Evolutionary conservation across 177 flowering plant genomes (phyloP).

Genomic region (Tripterygium wilfordii): DNA sequence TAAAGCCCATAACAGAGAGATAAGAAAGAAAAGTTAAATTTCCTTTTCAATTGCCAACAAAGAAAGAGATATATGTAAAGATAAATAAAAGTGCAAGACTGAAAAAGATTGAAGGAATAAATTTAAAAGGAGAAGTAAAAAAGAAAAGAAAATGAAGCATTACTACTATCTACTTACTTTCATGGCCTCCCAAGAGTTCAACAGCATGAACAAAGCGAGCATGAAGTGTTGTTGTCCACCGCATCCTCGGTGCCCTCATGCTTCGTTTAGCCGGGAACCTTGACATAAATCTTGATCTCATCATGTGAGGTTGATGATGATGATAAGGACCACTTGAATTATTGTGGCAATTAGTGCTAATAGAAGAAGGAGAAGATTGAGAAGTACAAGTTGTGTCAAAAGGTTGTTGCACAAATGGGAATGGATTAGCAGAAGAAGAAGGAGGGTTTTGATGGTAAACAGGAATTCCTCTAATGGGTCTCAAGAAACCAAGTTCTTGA

Average conservation of each 20-base stretch:
- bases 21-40: slow-evolving; percentile 2
- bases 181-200: slow-evolving; percentile 96
- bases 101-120: neutral
- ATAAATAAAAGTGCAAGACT: neutral
- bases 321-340: slow-evolving; percentile 7
- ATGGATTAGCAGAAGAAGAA: slow-evolving; percentile 23
- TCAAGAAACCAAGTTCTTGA: slow-evolving; percentile 44
- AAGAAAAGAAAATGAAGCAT: slow-evolving; percentile 2
- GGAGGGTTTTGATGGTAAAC: slow-evolving; percentile 58
- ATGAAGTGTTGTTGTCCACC: slow-evolving; percentile 93
- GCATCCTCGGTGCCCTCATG: slow-evolving; percentile 92
- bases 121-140: neutral
- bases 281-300: slow-evolving; percentile 67
- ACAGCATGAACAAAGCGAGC: slow-evolving; percentile 96
- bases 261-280: slow-evolving; percentile 74
- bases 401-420: slow-evolving; percentile 15
- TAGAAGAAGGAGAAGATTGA: slow-evolving; percentile 10
- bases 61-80: neutral
- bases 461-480: slow-evolving; percentile 90
- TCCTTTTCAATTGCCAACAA: neutral
- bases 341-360: neutral
- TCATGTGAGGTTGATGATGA: slow-evolving; percentile 28
- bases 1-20: slow-evolving; percentile 14
- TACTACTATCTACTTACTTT: slow-evolving; percentile 45
- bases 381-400: slow-evolving; percentile 4